Conservation (phyloP, 1,284 basidiomycete genomes). For the Rhodotorula glutinis region DNA sequence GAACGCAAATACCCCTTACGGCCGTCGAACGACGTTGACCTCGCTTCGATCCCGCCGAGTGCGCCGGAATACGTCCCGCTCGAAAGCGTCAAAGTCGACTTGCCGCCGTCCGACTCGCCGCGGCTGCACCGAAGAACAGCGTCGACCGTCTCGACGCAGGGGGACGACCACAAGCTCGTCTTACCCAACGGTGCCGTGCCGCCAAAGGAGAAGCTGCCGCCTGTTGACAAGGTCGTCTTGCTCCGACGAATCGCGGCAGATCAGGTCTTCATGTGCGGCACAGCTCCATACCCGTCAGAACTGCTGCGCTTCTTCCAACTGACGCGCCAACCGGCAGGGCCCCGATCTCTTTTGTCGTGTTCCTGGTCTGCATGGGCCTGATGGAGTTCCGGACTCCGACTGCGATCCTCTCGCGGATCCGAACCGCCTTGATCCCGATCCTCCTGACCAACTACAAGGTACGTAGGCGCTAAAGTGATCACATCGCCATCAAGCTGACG, state of each 20-base stretch:
- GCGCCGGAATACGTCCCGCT: conserved; percentile 5
- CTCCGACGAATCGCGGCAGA: conserved; percentile 5
- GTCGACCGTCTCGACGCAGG: conserved; percentile 1
- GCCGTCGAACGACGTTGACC: not conserved
- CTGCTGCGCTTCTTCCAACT: too few species aligned
- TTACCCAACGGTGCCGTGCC: too few species aligned
- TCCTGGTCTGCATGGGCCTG: conserved; percentile 19
- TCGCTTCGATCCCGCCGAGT: not conserved
- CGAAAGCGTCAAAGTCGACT: conserved; percentile 6
- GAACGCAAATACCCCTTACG: conserved; percentile 15
- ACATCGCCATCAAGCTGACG: not conserved
- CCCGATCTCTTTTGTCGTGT: conserved; percentile 24
- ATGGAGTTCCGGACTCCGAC: conserved; percentile 11
- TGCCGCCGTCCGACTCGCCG: not conserved
- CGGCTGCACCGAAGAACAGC: not conserved
- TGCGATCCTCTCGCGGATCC: conserved; percentile 2
- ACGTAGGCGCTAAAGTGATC: not conserved
- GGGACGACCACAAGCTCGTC: not conserved
- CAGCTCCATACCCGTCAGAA: not conserved
- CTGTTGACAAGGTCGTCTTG: conserved; percentile 4
- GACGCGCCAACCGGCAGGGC: conserved; percentile 21
- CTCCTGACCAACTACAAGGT: conserved; percentile 14
- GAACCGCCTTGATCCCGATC: conserved; percentile 9
- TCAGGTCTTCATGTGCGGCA: conserved; percentile 22
- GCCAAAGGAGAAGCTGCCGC: not conserved